Evolutionary conservation across 2,329 filamentous ascomycete species (phyloP), one percentile per base, ranked within the genome.

Genomic region (Aspergillus sp.): DNA sequence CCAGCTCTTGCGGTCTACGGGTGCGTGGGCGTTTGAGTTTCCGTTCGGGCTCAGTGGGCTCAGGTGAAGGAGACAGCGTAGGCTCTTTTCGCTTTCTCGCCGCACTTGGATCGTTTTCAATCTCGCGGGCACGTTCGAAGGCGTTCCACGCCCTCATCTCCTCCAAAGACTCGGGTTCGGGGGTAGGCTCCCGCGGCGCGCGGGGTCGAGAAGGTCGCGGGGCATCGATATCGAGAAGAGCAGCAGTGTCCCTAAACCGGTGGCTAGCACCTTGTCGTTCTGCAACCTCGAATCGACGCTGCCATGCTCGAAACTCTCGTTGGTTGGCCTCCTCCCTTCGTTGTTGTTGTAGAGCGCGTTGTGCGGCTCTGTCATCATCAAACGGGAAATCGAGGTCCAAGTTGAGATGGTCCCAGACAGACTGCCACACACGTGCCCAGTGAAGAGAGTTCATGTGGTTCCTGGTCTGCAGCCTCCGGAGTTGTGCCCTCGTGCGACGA

Each of bases 1-100:
- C 71, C 22, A 73, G 66, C 44, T 81, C 76, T 46, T 76, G 76
- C 44, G 85, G 74, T 44, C 87, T 78, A 56, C 87, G 80, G 17
- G 88, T 93, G 50, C 90, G 82, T 25, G 90, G 90, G 13, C 90
- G 85, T 70, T 96, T 96, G 41, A 95, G 73, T 66, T 88, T 90
- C 44, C 90, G 82, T 65, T 93, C 84, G 0, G 86, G 86, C 58
- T 91, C 81, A 45, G 73, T 69, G 20, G 82, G 81, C 25, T 77
- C 74, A 2, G 79, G 74, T 3, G 89, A 94, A 62, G 89, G 93
- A 45, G 90, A 82, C 71, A 95, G 90, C 50, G 87, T 82, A 45
- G 75, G 73, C 50, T 72, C 74, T 54, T 84, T 69, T 45, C 67
- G 64, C 53, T 74, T 73, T 52, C 72, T 76, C 38, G 78, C 69